phyloP scores from a whole-genome alignment of 352 stramenopile species.

The Globisporangium iwayamae region DNA sequence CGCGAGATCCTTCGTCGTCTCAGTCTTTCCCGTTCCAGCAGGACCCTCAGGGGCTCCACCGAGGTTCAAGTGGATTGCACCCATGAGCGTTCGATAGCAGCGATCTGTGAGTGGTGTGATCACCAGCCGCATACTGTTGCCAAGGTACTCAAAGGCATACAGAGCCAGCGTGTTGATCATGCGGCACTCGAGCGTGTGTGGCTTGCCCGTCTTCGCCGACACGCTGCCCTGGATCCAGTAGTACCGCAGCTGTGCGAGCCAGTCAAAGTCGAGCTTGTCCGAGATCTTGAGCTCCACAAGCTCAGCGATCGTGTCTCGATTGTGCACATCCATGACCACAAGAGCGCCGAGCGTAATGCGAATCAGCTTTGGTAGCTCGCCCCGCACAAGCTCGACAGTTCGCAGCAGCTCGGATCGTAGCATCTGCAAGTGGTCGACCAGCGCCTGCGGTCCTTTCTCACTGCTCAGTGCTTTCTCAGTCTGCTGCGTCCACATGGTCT shows the following conservation, averaged over 20 bases:
- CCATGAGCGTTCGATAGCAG: constrained; percentile 91
- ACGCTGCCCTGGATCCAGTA: constrained; percentile 86
- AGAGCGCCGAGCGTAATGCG: constrained; percentile 89
- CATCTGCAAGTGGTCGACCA: constrained; percentile 64
- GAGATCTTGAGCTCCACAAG: constrained; percentile 78
- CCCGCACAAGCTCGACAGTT: constrained; percentile 91
- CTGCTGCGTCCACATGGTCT: constrained; percentile 89
- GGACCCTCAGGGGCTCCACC: constrained; percentile 88
- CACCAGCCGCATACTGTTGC: constrained; percentile 89
- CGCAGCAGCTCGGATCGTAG: constrained; percentile 76
- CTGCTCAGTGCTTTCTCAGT: constrained; percentile 67
- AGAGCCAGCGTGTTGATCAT: constrained; percentile 93
- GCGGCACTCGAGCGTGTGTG: constrained; percentile 78
- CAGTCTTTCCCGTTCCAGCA: constrained; percentile 90
- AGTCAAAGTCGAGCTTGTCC: constrained; percentile 90
- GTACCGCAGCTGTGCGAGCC: constrained; percentile 91
- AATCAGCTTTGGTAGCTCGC: constrained; percentile 91
- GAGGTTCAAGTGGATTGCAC: constrained; percentile 89
- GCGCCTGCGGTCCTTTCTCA: constrained; percentile 30
- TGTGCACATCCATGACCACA: constrained; percentile 96
- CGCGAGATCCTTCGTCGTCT: constrained; percentile 91
- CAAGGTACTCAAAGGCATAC: constrained; percentile 93
- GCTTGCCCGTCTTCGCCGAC: constrained; percentile 86
- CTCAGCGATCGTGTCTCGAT: constrained; percentile 91
- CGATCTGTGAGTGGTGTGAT: constrained; percentile 92